Evolutionary conservation across 2,329 filamentous ascomycete species (phyloP).

Genomic region (Colletotrichum tropicale): DNA sequence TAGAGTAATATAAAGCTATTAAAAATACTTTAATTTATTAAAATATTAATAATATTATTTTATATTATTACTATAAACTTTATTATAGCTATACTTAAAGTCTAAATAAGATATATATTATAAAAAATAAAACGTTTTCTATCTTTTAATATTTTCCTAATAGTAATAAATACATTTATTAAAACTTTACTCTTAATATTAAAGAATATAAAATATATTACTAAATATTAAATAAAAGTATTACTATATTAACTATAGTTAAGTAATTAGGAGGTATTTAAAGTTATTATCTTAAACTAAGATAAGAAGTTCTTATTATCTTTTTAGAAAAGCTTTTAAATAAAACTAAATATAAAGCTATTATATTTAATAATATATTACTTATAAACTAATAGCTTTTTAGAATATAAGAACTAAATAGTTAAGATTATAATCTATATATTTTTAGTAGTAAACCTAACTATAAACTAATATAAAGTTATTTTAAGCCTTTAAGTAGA

Average conservation of each 20-base stretch:
- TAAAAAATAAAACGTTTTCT: too few relatives aligned
- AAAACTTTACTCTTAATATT: background rate
- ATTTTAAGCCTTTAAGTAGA: background rate
- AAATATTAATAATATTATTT: too few relatives aligned
- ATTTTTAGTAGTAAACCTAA: background rate
- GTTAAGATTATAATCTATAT: background rate
- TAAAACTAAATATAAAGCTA: background rate
- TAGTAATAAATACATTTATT: background rate
- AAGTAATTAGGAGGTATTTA: background rate
- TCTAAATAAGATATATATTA: too few relatives aligned
- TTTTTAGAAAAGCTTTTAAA: background rate
- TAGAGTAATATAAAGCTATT: too few relatives aligned
- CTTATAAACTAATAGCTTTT: rapidly evolving
- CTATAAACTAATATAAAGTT: background rate
- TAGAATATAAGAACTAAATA: background rate
- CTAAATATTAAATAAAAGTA: background rate
- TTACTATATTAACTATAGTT: background rate
- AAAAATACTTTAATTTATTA: too few relatives aligned
- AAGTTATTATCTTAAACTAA: background rate
- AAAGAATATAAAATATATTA: background rate
- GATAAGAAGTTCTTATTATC: background rate
- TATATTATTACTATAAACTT: too few relatives aligned
- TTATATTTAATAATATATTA: background rate
- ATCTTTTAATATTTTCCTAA: conserved; percentile 23
- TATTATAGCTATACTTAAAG: too few relatives aligned